Evolutionary conservation across 2,329 filamentous ascomycete species (phyloP).

Genomic region (Curvularia hawaiiensis): DNA sequence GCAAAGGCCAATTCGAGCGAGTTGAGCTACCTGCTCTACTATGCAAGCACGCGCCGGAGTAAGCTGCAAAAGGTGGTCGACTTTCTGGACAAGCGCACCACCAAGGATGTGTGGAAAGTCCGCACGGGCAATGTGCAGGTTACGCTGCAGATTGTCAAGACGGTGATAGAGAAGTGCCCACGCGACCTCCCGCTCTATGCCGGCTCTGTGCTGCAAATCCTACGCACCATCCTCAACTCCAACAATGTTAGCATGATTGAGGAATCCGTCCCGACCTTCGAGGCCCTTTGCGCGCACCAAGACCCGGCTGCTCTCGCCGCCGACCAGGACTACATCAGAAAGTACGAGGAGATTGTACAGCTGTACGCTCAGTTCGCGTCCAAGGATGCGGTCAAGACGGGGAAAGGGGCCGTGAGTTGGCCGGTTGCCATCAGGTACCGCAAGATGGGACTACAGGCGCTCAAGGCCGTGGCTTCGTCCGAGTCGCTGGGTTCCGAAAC

Average conservation of each 20-base stretch:
- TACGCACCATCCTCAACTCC: slow-evolving; percentile 81
- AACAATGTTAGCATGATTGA: slow-evolving; percentile 92
- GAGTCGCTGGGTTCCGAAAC: slow-evolving; percentile 78
- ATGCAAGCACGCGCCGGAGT: slow-evolving; percentile 89
- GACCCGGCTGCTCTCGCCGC: slow-evolving; percentile 84
- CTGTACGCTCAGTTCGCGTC: slow-evolving; percentile 82
- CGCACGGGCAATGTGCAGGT: slow-evolving; percentile 94
- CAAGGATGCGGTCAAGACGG: slow-evolving; percentile 56
- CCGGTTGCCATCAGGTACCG: slow-evolving; percentile 72
- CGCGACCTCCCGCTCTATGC: slow-evolving; percentile 91
- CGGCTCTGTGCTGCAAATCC: slow-evolving; percentile 79
- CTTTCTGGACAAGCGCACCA: slow-evolving; percentile 93
- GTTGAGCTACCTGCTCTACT: slow-evolving; percentile 95
- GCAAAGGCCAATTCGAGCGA: slow-evolving; percentile 97
- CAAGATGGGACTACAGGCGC: slow-evolving; percentile 65
- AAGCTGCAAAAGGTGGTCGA: slow-evolving; percentile 96
- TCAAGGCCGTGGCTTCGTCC: slow-evolving; percentile 79
- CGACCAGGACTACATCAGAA: slow-evolving; percentile 79
- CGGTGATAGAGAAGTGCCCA: slow-evolving; percentile 89
- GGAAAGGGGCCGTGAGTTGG: slow-evolving; percentile 61
- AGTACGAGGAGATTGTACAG: slow-evolving; percentile 81
- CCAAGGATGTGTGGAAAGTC: slow-evolving; percentile 86
- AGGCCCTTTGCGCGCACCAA: slow-evolving; percentile 86
- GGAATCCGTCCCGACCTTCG: slow-evolving; percentile 83
- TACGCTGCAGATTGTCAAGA: slow-evolving; percentile 88